Evolutionary conservation across 2,329 filamentous ascomycete genomes (phyloP), one percentile per base, ranked within the genome.

Genomic region (Stachybotrys elegans): DNA sequence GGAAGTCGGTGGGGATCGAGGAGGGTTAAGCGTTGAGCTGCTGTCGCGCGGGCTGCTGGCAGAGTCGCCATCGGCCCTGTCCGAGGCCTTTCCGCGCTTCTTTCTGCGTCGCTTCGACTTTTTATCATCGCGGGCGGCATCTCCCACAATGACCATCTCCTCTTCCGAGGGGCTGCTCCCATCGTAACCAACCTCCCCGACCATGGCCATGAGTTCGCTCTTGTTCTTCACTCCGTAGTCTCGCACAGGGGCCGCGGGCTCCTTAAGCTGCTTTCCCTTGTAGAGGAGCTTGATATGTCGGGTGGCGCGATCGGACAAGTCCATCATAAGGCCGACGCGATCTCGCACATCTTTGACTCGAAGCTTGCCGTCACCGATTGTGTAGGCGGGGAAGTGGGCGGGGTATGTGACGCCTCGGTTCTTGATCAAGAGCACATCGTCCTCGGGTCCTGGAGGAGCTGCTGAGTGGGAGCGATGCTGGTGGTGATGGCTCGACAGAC

Each of bases 291-390:
- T 86, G 58, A 89, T 70, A 38, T 74, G 68, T 22, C 64, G 63
- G 7, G 68, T 61, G 57, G 71, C 59, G 56, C 69, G 68, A 37
- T 81, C 75, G 5, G 76, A 71, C 23, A 88, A 65, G 42, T 80
- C 77, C 66, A 88, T 75, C 59, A 87, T 73, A 52, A 84, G 71
- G 43, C 78, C 81, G 5, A 82, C 78, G n/a, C 84, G 81, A 43
- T 83, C 74, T 45, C 79, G 76, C 23, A 91, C 73, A 54, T 87
- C 83, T 43, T 72, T 67, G 25, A 89, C 79, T 25, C 71, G 73
- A 44, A 91, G 68, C 57, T 86, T 83, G 38, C 85, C 86, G 58
- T 88, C 83, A 46, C 81, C 83, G 57, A 92, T 90, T 47, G 81
- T 79, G 62, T 84, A 87, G 12, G 83, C 83, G 1, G 87, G 84